Evolutionary conservation across 441 rosid species (phyloP), one percentile per base, ranked within the genome.

Genomic region (Jatropha podagrica): DNA sequence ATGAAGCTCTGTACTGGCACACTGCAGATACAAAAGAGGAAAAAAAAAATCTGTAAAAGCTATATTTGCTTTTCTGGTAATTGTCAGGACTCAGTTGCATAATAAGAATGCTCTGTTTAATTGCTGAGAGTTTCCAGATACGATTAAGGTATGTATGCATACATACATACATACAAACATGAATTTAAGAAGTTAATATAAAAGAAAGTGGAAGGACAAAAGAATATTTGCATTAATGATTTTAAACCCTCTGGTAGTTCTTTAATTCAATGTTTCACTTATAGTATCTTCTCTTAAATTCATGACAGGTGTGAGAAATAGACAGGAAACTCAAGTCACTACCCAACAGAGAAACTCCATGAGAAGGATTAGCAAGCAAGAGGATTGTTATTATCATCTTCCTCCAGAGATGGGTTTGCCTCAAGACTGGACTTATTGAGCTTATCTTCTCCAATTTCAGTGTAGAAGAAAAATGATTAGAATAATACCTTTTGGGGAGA

Each of bases 391-490:
- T 65, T 73, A 80, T 55, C 83, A 83, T 78, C 85, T 84, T 65
- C 80, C 89, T 46, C 80, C 85, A 2, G 85, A 87, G 59, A 82
- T 87, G 82, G 82, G 66, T 46, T 76, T 85, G 82, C 86, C 85
- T 37, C 74, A 68, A 42, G 86, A 86, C 75, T 80, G 84, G 84
- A 75, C 87, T 60, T 81, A 83, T 38, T 83, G 80, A 80, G 15
- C 52, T 38, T 26, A 3, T 37, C 14, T n/a, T 18, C 11, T 26
- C 15, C 38, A 46, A 26, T 58, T n/a, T 72, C 66, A 7, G 32
- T 44, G 67, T 58, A 44, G 14, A 42, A 44, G 14, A 27, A 71
- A 59, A 12, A 71, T 46, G 59, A 23, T 27, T 42, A 27, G 26
- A 32, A 63, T 55, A 6, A 77, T 60, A 27, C 3, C 41, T 42